Evolutionary conservation across 768 basidiomycete genomes (phyloP).

Genomic region (Boletellus sp.): DNA sequence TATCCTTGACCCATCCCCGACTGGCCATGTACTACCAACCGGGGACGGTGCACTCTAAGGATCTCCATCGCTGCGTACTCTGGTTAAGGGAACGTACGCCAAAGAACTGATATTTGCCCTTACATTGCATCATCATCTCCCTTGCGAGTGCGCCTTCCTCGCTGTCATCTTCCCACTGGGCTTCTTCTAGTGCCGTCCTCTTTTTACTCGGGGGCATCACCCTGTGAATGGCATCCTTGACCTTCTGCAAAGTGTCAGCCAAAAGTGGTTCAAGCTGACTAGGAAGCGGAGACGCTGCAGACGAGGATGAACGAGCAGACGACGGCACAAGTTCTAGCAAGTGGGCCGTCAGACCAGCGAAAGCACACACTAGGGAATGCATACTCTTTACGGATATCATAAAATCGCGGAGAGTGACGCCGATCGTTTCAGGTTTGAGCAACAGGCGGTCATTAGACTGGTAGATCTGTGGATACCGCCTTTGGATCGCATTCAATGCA

Average conservation of each 20-base stretch:
- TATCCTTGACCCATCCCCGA: conserved; percentile 89
- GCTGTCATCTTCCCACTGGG: conserved; percentile 82
- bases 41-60: conserved; percentile 83
- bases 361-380: conserved; percentile 17
- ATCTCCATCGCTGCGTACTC: conserved; percentile 76
- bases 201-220: conserved; percentile 81
- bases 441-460: conserved; percentile 82
- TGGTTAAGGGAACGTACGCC: background rate
- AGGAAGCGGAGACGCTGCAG: conserved; percentile 81
- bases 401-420: conserved; percentile 84
- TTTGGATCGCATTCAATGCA: conserved; percentile 91
- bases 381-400: conserved; percentile 96
- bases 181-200: conserved; percentile 86
- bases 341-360: conserved; percentile 1
- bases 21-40: conserved; percentile 77
- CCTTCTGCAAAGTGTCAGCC: conserved; percentile 58
- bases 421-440: conserved; percentile 81
- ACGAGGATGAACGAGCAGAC: conserved; percentile 86
- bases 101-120: conserved; percentile 21
- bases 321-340: conserved; percentile 85
- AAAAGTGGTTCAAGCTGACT: conserved; percentile 80
- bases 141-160: conserved; percentile 84
- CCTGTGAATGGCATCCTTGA: conserved; percentile 66
- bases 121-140: conserved; percentile 86
- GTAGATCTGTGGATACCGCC: conserved; percentile 97